These are phyloP conservation scores for Corinectria fuckeliana DNA, from an alignment of 2,329 filamentous ascomycete species.

Conservation along the genomic window DNA sequence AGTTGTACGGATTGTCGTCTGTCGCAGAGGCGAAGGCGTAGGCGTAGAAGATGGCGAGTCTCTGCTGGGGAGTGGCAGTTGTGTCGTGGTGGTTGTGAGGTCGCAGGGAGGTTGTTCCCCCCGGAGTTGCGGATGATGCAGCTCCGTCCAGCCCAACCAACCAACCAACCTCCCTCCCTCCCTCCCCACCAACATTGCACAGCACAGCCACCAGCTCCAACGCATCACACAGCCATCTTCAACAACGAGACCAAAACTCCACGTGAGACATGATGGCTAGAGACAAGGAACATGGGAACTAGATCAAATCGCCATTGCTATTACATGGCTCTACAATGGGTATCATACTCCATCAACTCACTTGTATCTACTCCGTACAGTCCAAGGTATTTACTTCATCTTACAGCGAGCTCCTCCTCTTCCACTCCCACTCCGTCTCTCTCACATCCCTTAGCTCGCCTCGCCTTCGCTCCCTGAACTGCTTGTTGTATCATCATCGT, in stretches of 20 bases:
- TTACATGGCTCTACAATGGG: neutral
- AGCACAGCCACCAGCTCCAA: slow-evolving; percentile 15
- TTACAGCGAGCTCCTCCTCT: neutral
- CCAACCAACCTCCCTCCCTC: neutral
- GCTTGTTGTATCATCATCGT: slow-evolving; percentile 48
- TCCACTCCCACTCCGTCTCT: neutral
- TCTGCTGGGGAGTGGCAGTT: slow-evolving; percentile 19
- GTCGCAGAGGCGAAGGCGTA: neutral
- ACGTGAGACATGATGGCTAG: neutral
- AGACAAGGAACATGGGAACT: no score
- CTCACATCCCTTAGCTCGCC: neutral
- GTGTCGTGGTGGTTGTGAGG: slow-evolving; percentile 14
- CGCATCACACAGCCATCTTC: neutral
- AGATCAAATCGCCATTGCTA: neutral
- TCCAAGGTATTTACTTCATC: neutral
- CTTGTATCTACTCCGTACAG: no score
- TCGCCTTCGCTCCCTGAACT: slow-evolving; percentile 52
- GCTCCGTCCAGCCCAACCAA: slow-evolving; percentile 5
- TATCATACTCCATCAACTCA: neutral
- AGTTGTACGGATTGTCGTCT: neutral
- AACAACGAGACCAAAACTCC: neutral
- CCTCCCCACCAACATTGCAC: neutral
- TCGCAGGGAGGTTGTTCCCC: slow-evolving; percentile 24
- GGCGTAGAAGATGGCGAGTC: neutral
- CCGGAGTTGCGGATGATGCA: slow-evolving; percentile 14